These are phyloP conservation scores for Starmerella asiatica DNA, from an alignment of 805 yeast genomes.

Conservation along the genomic window DNA sequence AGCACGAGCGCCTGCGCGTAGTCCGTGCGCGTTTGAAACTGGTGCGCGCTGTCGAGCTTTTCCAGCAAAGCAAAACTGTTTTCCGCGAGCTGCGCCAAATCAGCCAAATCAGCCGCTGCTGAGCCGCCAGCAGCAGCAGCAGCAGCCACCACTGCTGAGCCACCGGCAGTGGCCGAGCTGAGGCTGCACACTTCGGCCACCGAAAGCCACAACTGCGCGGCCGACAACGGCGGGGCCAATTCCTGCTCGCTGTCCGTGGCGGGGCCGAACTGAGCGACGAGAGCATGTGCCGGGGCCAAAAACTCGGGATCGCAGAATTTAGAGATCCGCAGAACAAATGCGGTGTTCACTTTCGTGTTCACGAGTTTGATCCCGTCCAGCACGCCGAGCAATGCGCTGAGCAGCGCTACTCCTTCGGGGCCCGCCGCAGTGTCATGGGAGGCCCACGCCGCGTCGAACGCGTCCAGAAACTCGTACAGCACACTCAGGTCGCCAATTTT, in stretches of 20 bases:
- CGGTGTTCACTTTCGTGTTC: background rate
- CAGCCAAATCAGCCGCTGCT: slow-evolving; percentile 1
- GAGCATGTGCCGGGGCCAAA: slow-evolving; percentile 1
- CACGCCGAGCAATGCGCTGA: slow-evolving; percentile 11
- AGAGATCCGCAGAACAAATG: background rate
- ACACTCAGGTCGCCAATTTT: background rate
- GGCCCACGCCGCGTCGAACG: slow-evolving; percentile 5
- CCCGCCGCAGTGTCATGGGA: background rate
- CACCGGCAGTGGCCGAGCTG: no score
- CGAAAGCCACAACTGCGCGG: background rate
- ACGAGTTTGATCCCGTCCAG: slow-evolving; percentile 9
- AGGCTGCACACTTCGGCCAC: slow-evolving; percentile 8
- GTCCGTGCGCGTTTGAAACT: slow-evolving; percentile 14
- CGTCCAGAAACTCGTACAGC: slow-evolving; percentile 1
- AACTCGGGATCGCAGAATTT: slow-evolving; percentile 2
- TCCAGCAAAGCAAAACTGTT: background rate
- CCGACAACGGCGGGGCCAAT: background rate
- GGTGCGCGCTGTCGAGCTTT: slow-evolving; percentile 5
- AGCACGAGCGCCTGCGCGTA: slow-evolving; percentile 33
- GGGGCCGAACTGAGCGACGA: background rate
- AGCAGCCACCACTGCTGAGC: no score
- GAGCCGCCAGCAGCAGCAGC: no score
- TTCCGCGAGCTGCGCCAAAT: background rate
- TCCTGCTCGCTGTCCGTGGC: background rate
- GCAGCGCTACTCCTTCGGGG: background rate